These are phyloP conservation scores for Paradendryphiella salina DNA, from an alignment of 2,329 filamentous ascomycete genomes.

Conservation along the genomic window DNA sequence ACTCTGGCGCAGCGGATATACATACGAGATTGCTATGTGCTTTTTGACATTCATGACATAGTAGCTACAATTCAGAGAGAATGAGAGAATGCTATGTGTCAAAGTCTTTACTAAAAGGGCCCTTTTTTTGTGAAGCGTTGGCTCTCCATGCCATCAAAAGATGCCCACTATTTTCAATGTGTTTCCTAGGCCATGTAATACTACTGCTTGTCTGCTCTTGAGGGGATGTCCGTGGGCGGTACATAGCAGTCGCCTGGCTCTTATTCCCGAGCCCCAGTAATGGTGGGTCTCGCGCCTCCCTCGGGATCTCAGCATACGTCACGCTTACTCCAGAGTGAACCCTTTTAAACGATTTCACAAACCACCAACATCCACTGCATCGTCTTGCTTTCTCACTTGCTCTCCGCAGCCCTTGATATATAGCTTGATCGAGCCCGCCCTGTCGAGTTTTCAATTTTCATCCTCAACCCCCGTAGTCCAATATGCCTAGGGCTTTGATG, in stretches of 20 bases:
- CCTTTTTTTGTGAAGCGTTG: neutral
- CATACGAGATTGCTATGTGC: slow-evolving; percentile 7
- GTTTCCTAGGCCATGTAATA: neutral
- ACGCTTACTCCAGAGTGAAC: neutral
- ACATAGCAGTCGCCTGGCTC: neutral
- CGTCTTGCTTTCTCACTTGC: neutral
- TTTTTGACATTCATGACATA: slow-evolving; percentile 21
- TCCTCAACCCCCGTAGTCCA: neutral
- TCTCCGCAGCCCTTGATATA: neutral
- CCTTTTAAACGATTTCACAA: neutral
- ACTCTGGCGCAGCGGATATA: slow-evolving; percentile 10
- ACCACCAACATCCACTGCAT: neutral
- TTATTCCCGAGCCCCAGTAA: neutral
- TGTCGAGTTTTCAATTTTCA: neutral
- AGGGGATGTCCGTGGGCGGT: neutral
- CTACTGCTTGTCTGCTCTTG: neutral
- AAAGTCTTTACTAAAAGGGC: neutral
- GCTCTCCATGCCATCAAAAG: neutral
- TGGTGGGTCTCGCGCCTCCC: slow-evolving; percentile 4
- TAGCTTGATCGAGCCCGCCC: neutral
- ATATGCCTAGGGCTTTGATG: slow-evolving; percentile 44
- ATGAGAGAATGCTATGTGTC: slow-evolving; percentile 16
- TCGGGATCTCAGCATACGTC: slow-evolving; percentile 15
- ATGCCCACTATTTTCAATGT: neutral
- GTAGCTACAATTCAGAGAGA: neutral